phyloP scores from a whole-genome alignment of 495 filamentous ascomycete species.

The Penicillium samsonianum region DNA sequence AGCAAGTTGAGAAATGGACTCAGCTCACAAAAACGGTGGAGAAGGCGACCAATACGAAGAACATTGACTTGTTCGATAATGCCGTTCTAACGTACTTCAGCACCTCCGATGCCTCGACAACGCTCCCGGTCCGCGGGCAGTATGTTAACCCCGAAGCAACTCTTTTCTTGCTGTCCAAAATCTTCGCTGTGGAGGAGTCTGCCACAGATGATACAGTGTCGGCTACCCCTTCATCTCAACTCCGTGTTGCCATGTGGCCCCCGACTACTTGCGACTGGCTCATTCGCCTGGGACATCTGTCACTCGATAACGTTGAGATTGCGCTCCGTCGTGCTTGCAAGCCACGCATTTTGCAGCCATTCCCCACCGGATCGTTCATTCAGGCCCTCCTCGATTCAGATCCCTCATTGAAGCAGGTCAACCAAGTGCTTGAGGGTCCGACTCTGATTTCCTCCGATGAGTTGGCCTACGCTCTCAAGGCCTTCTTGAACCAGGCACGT shows the following conservation, averaged over 20 bases:
- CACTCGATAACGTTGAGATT: constrained; percentile 59
- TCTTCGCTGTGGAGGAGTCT: constrained; percentile 48
- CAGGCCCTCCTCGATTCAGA: constrained; percentile 61
- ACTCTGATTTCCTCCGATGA: constrained; percentile 48
- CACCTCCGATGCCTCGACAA: constrained; percentile 20
- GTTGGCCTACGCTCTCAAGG: constrained; percentile 41
- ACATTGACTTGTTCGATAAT: constrained; percentile 38
- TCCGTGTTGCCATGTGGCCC: constrained; percentile 54
- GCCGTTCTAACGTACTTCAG: constrained; percentile 42
- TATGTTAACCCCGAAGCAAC: constrained; percentile 46
- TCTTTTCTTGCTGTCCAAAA: constrained; percentile 54
- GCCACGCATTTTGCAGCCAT: constrained; percentile 40
- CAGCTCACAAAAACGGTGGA: constrained; percentile 32
- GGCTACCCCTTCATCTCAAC: constrained; percentile 30
- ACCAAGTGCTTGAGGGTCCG: constrained; percentile 51
- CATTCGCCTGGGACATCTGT: constrained; percentile 61
- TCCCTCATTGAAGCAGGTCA: constrained; percentile 58
- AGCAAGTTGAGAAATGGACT: constrained; percentile 43
- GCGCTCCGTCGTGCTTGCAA: constrained; percentile 55
- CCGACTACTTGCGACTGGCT: constrained; percentile 60
- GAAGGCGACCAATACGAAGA: constrained; percentile 28
- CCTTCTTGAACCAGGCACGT: constrained; percentile 42
- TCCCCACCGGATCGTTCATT: constrained; percentile 60
- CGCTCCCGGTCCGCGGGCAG: constrained; percentile 25
- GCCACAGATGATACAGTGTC: constrained; percentile 20